Evolutionary conservation across 2,329 filamentous ascomycete species (phyloP).

Genomic region (Fusarium drepaniforme): DNA sequence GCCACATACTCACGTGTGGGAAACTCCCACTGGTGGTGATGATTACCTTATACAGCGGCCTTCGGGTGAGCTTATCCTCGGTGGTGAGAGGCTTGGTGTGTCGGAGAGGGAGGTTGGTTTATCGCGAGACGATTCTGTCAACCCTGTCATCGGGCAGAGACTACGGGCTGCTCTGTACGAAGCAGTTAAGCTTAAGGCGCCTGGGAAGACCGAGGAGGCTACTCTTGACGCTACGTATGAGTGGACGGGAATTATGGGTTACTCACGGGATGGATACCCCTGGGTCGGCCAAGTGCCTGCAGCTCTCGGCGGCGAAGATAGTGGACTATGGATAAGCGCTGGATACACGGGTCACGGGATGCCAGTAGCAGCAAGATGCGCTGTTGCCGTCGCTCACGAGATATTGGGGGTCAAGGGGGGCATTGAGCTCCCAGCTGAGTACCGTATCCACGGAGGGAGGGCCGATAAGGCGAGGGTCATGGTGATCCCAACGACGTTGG

Average conservation of each 20-base stretch:
- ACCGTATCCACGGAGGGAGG: conserved; percentile 51
- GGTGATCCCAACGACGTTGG: conserved; percentile 40
- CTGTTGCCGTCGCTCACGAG: conserved; percentile 71
- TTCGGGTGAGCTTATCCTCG: conserved; percentile 72
- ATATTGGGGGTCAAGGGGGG: conserved; percentile 59
- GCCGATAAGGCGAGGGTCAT: conserved; percentile 34
- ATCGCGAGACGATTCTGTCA: conserved; percentile 70
- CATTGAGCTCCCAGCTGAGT: conserved; percentile 60
- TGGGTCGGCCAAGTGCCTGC: conserved; percentile 78
- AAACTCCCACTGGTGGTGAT: conserved; percentile 64
- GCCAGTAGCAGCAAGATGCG: conserved; percentile 78
- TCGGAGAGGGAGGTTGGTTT: conserved; percentile 61
- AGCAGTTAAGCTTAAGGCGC: conserved; percentile 56
- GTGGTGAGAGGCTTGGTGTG: conserved; percentile 74
- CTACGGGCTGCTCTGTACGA: conserved; percentile 61
- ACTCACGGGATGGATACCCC: conserved; percentile 73
- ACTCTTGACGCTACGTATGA: conserved; percentile 68
- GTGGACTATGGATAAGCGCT: conserved; percentile 72
- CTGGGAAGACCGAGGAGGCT: conserved; percentile 52
- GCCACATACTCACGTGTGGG: conserved; percentile 73
- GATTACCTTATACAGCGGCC: conserved; percentile 82
- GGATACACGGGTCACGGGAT: conserved; percentile 84
- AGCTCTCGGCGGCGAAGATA: conserved; percentile 54
- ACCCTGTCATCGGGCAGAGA: conserved; percentile 66
- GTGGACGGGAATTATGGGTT: conserved; percentile 88